A percentile compares a stretch with the other conserved stretches of the same genome.
These are phyloP conservation scores for Euphorbia lathyris DNA, from an alignment of 345 rosid species.

Conservation along the genomic window DNA sequence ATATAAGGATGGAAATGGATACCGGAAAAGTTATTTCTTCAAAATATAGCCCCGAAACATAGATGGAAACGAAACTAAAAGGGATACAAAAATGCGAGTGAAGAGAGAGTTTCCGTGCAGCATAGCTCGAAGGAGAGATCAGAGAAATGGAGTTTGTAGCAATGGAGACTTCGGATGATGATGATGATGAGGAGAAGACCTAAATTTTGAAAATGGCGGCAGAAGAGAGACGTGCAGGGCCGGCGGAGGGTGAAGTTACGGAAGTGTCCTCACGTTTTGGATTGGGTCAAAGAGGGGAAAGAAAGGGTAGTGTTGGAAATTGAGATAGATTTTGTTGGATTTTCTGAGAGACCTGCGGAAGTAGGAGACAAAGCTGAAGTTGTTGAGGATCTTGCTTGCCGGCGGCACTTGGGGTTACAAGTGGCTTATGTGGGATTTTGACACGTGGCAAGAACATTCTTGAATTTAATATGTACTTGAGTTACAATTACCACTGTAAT, in stretches of 20 bases:
- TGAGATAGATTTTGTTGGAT: slow-evolving; percentile 1
- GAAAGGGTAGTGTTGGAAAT: slow-evolving; percentile 2
- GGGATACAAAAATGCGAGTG: too few relatives aligned
- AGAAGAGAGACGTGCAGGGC: slow-evolving; percentile 35
- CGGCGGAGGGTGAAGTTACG: slow-evolving; percentile 41
- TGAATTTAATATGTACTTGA: neutral
- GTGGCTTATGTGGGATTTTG: slow-evolving; percentile 1
- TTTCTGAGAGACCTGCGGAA: slow-evolving; percentile 4
- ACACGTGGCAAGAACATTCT: slow-evolving; percentile 23
- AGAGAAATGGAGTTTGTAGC: neutral
- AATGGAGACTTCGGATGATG: slow-evolving; percentile 4
- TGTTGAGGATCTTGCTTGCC: slow-evolving; percentile 12
- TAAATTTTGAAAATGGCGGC: slow-evolving; percentile 55
- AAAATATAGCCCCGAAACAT: too few relatives aligned
- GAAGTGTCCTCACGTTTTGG: neutral
- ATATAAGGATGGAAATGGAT: too few relatives aligned
- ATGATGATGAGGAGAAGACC: slow-evolving; percentile 36
- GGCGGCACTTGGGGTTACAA: slow-evolving; percentile 20
- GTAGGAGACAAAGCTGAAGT: slow-evolving; percentile 15
- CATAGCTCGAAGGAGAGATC: neutral
- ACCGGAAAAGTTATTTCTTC: too few relatives aligned
- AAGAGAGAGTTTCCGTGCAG: too few relatives aligned
- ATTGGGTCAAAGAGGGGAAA: neutral
- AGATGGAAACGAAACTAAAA: too few relatives aligned
- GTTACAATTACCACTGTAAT: too few relatives aligned